Percentiles rank a stretch among this genome's conserved stretches.
Evolutionary conservation across 306 rosid genomes (phyloP).

Genomic region (Fragaria iinumae): DNA sequence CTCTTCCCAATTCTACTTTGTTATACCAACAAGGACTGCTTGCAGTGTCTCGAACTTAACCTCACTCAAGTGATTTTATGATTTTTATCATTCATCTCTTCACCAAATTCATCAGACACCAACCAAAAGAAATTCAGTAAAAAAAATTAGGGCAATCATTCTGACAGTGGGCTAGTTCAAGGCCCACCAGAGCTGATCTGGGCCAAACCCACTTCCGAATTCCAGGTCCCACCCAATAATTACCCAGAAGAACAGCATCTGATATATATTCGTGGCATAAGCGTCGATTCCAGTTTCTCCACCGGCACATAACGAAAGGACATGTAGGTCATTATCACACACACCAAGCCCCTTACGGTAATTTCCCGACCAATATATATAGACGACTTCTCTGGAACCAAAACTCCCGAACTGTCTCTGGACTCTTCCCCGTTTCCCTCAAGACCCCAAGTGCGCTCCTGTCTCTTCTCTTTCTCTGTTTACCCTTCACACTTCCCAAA

Average conservation of each 20-base stretch:
- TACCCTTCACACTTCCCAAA: neutral
- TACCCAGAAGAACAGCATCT: neutral
- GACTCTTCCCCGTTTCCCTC: neutral
- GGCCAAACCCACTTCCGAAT: neutral
- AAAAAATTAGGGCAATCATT: neutral
- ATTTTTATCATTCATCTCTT: too few species aligned
- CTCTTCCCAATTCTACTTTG: too few species aligned
- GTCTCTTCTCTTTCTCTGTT: neutral
- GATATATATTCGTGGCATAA: neutral
- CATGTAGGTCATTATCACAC: neutral
- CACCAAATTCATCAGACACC: too few species aligned
- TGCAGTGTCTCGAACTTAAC: too few species aligned
- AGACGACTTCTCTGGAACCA: neutral
- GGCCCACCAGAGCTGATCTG: slow-evolving; percentile 2
- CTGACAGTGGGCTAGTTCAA: neutral
- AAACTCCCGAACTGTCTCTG: neutral
- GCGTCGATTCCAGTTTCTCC: neutral
- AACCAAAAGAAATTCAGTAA: too few species aligned
- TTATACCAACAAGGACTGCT: too few species aligned
- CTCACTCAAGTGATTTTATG: too few species aligned
- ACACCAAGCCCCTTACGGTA: neutral
- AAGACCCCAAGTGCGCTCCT: neutral
- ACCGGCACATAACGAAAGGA: neutral
- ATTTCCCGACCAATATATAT: neutral
- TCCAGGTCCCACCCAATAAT: neutral